Evolutionary conservation across 2,329 filamentous ascomycete species (phyloP).

Genomic region (Botrytis tulipae): DNA sequence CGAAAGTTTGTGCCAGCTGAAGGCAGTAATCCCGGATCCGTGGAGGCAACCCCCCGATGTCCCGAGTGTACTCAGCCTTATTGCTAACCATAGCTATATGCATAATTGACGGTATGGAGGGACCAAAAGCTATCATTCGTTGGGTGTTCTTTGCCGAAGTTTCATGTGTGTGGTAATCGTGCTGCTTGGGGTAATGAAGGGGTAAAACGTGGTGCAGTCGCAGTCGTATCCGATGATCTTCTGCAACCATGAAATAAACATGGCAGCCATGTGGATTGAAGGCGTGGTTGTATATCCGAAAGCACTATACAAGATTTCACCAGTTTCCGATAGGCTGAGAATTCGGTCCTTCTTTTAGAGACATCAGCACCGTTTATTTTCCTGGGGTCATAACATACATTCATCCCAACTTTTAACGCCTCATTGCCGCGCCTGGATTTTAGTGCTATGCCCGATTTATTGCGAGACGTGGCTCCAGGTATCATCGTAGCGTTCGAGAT

Average conservation of each 20-base stretch:
- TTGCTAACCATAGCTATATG: constrained; percentile 1
- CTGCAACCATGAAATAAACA: neutral
- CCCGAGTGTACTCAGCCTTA: neutral
- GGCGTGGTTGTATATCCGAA: neutral
- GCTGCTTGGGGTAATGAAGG: neutral
- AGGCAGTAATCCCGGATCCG: neutral
- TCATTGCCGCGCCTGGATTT: neutral
- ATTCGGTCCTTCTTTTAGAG: constrained; percentile 1
- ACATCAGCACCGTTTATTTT: neutral
- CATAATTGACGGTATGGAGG: neutral
- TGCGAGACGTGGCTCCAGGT: constrained; percentile 7
- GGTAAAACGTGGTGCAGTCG: neutral
- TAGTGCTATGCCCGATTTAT: neutral
- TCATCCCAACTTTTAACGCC: neutral
- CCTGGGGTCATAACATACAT: neutral
- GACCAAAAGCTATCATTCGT: neutral
- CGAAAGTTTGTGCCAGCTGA: neutral
- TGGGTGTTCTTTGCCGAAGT: neutral
- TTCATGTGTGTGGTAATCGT: constrained; percentile 15
- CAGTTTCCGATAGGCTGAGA: neutral
- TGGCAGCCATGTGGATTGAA: constrained; percentile 5
- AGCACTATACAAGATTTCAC: neutral
- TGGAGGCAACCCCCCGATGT: neutral
- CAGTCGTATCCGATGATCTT: neutral
- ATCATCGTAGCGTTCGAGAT: constrained; percentile 9